Percentiles rank a stretch among this genome's conserved stretches.
These are phyloP conservation scores for Mycena olivaceomarginata DNA, from an alignment of 768 basidiomycete species.

Conservation along the genomic window DNA sequence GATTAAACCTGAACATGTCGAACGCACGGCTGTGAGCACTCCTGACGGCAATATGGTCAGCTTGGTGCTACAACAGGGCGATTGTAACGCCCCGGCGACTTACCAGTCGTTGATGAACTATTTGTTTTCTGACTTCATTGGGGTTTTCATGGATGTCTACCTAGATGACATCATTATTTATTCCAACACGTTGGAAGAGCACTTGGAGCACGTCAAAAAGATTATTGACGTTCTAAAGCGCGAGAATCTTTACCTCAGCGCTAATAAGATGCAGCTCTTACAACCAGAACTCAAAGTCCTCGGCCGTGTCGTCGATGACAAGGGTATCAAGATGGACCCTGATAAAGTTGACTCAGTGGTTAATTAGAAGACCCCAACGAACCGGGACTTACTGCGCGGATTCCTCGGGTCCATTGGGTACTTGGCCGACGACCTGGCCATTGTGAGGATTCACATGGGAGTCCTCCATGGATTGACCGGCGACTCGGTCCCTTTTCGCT, in stretches of 20 bases:
- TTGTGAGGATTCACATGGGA: too few relatives aligned
- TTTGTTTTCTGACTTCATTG: slow-evolving; percentile 48
- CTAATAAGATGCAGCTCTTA: slow-evolving; percentile 16
- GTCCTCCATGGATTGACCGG: too few relatives aligned
- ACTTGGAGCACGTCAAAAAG: slow-evolving; percentile 49
- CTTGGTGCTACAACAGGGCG: neutral
- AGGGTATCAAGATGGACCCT: slow-evolving; percentile 45
- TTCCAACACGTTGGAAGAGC: slow-evolving; percentile 59
- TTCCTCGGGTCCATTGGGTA: too few relatives aligned
- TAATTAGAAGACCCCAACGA: too few relatives aligned
- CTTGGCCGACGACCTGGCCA: too few relatives aligned
- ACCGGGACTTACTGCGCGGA: too few relatives aligned
- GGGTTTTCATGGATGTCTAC: slow-evolving; percentile 53
- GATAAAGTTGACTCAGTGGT: too few relatives aligned
- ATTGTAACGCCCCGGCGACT: too few relatives aligned
- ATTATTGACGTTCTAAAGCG: too few relatives aligned
- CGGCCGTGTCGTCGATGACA: slow-evolving; percentile 56
- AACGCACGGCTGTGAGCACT: neutral
- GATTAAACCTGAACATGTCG: neutral
- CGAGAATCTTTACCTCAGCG: too few relatives aligned
- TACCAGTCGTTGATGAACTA: too few relatives aligned
- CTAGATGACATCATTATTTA: slow-evolving; percentile 63
- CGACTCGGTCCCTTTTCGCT: too few relatives aligned
- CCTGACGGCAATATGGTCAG: slow-evolving; percentile 50
- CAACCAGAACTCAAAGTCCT: slow-evolving; percentile 52